Evolutionary conservation across 305 asterid genomes (phyloP).

Genomic region (Rubia balearica): DNA sequence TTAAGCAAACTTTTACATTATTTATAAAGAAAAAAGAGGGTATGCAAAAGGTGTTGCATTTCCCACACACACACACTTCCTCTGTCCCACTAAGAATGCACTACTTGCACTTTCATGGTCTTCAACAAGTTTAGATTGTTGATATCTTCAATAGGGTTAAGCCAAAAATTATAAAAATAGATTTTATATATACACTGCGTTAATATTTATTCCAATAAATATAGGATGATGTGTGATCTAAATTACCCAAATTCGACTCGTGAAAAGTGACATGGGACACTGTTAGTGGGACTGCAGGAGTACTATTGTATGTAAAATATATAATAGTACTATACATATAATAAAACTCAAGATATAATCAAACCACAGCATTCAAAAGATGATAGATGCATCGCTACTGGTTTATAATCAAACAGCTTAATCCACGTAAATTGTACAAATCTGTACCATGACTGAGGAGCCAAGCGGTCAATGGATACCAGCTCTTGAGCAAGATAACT

Average conservation of each 20-base stretch:
- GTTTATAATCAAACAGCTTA: background rate
- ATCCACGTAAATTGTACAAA: background rate
- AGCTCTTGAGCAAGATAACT: constrained; percentile 96
- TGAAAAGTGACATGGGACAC: background rate
- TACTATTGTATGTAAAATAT: background rate
- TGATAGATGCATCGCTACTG: no score
- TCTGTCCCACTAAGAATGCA: background rate
- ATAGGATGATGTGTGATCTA: background rate
- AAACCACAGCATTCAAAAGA: background rate
- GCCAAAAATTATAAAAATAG: background rate
- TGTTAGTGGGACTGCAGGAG: background rate
- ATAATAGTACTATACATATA: no score
- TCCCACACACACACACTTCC: background rate
- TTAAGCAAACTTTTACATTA: constrained; percentile 7
- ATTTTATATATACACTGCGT: background rate
- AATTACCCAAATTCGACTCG: background rate
- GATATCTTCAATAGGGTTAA: background rate
- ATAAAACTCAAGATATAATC: background rate
- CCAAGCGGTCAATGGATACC: constrained; percentile 84
- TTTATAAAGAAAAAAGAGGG: background rate
- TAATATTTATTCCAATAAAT: background rate
- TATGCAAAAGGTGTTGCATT: constrained; percentile 1
- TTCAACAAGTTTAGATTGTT: background rate
- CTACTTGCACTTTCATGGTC: background rate
- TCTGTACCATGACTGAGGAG: constrained; percentile 88